Evolutionary conservation across 129 eudicot species (phyloP), one percentile per base, ranked within the genome.

Genomic region (Escallonia herrerae): DNA sequence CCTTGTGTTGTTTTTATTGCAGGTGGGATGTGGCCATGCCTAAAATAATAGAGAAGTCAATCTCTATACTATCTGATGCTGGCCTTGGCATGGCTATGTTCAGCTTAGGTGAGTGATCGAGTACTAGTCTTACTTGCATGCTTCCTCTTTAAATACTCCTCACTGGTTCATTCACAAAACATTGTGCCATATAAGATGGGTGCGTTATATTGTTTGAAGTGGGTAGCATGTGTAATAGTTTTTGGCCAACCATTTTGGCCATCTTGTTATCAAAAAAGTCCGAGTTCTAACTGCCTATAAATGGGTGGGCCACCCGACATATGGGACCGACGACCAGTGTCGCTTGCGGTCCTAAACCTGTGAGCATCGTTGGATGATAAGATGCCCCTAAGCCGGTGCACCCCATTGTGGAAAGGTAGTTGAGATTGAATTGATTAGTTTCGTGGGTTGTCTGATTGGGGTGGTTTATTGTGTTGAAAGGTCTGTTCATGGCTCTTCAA

Each of bases 71-170:
- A 62, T 93, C 98, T 38, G 91, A 93, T 76, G 98, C 98, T 66
- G 98, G 98, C 37, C 98, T 93, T 63, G 98, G 98, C 57, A 91
- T 91, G 98, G 96, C 98, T 41, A 91, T 91, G 98, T 91, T 91
- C 78, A 91, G 98, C 58, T 81, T 93, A 71, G 98, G 98, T 93
- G 40, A 66, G 94, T 60, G 41, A 4, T 39, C 68, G 4, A 8
- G 33, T 5, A 49, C 33, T 22, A 22, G 33, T 22, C 33, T 22
- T 22, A 22, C 33, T 22, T 22, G 33, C 33, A 22, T 22, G 33
- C 33, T 22, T 82, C 6, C 61, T 82, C 13, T 82, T 82, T 58
- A 45, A 75, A 45, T 82, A 69, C 5, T 64, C 66, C 4, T 68
- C 63, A 46, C 66, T 76, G 6, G 65, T 76, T 3, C 33, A 22